Base-by-base conservation (phyloP, 2,329 filamentous ascomycete species). In the Ophiostoma piceae region DNA sequence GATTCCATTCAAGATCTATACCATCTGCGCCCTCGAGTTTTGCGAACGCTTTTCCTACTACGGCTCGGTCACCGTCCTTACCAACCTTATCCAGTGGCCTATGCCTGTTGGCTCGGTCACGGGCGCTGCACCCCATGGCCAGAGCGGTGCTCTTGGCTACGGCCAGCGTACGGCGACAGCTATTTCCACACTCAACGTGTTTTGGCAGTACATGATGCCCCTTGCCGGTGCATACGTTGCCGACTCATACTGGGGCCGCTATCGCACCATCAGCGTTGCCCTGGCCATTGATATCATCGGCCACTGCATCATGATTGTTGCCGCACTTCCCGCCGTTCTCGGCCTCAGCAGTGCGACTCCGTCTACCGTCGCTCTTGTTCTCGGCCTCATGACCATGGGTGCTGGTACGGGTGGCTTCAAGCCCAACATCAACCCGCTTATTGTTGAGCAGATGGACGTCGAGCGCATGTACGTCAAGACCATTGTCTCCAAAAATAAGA, bases 1-100 rank as follows among this genome's bases (percentile, higher is more conserved):
- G 74, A 84, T 91, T 32, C 87, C 87, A 1, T 83, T 83, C 79
- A 83, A 81, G 47, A 80, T 87, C 11, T 90, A 85, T 75, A 87
- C 85, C 39, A 84, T 91, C 72, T 87, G 86, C 1, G 87, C 91
- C 71, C 83, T 91, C 62, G 89, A 91, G 77, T 77, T 91, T 37
- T 90, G 88, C 77, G 90, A 92, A 78, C 86, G 90, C 43, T 91
- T 91, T 78, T 88, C 87, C 2, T 92, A 90, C 81, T 91, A 91
- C 74, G 90, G 90, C 43, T 87, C 85, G 5, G 85, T 84, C 12
- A 83, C 85, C 57, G 83, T 90, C 54, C 75, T 83, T 74, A 84
- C 86, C 76, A 90, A 90, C 75, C 90, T 87, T 79, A 86, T 90
- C 73, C 84, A 88, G 73, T 82, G 86, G 72, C 80, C 81, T 16